These are phyloP conservation scores for Ceratobasidium sp. DNA, from an alignment of 1,284 basidiomycete species.

Conservation along the genomic window DNA sequence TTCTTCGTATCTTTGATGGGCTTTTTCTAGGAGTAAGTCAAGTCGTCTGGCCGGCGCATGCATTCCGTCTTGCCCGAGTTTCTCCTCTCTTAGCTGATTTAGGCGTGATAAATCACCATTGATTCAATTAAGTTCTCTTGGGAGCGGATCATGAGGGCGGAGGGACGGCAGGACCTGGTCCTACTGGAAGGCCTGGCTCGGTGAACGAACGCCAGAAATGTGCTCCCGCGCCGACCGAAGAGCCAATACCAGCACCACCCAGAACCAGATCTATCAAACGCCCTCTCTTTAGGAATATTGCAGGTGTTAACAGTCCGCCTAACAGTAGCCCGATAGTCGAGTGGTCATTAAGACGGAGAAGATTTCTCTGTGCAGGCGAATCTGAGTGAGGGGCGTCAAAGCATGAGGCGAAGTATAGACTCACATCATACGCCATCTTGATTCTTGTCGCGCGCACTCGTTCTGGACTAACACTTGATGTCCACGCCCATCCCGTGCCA, in stretches of 20 bases:
- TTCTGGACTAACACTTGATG: constrained; percentile 42
- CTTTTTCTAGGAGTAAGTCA: too few species aligned
- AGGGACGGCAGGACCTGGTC: constrained; percentile 2
- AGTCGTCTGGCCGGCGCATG: too few species aligned
- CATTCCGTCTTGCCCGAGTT: too few species aligned
- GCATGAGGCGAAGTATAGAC: constrained; percentile 33
- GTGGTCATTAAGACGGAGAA: constrained; percentile 69
- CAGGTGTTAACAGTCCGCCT: constrained; percentile 66
- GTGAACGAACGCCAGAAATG: constrained; percentile 25
- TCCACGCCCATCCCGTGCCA: constrained; percentile 47
- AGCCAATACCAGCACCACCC: constrained; percentile 43
- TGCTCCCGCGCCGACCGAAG: constrained; percentile 30
- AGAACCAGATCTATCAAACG: constrained; percentile 54
- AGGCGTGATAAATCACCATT: too few species aligned
- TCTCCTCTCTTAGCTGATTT: too few species aligned
- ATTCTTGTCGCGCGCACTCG: constrained; percentile 55
- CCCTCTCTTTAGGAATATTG: constrained; percentile 71
- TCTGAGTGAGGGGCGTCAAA: not conserved
- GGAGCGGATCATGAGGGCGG: not conserved
- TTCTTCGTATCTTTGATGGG: too few species aligned
- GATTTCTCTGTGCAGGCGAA: constrained; percentile 55
- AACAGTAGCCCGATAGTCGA: constrained; percentile 71
- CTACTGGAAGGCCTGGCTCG: constrained; percentile 2
- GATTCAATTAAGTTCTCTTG: not conserved
- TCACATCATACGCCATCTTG: constrained; percentile 63